These are phyloP conservation scores for Aspergillus floridensis DNA, from an alignment of 2,329 filamentous ascomycete species.

Conservation along the genomic window DNA sequence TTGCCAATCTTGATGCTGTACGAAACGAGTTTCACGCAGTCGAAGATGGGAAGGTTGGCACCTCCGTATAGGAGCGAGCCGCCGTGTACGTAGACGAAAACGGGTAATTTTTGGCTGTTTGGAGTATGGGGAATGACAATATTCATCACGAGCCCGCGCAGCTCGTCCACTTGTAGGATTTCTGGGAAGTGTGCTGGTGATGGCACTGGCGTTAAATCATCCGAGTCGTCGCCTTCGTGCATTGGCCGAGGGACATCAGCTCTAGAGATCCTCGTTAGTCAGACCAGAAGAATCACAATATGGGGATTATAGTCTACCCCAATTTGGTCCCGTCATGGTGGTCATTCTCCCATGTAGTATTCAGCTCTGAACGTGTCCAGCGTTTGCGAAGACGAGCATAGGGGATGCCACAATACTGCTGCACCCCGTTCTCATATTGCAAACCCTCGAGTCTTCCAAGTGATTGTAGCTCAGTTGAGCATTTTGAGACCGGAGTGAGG, in stretches of 20 bases:
- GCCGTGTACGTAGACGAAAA: conserved; percentile 28
- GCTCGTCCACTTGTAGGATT: conserved; percentile 16
- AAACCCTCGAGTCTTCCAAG: conserved; percentile 23
- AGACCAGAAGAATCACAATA: background rate
- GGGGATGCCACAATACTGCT: conserved; percentile 28
- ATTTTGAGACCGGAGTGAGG: conserved; percentile 15
- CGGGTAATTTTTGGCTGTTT: conserved; percentile 13
- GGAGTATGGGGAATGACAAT: conserved; percentile 20
- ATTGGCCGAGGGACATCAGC: conserved; percentile 23
- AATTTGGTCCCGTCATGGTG: conserved; percentile 25
- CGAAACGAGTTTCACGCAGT: conserved; percentile 26
- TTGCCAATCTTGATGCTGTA: conserved; percentile 17
- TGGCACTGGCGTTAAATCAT: conserved; percentile 25
- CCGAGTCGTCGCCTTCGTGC: conserved; percentile 19
- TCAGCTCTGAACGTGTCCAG: conserved; percentile 23
- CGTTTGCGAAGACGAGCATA: conserved; percentile 24
- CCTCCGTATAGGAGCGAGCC: conserved; percentile 28
- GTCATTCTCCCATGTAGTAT: conserved; percentile 15
- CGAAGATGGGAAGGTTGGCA: conserved; percentile 26
- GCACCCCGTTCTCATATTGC: conserved; percentile 22
- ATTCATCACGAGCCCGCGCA: conserved; percentile 25
- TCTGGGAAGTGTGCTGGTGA: conserved; percentile 17
- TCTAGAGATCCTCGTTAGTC: conserved; percentile 1
- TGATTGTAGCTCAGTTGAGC: conserved; percentile 15
- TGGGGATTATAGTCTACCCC: conserved; percentile 12